Evolutionary conservation across 371 early-diverging fungal genomes (phyloP).

Genomic region (Zychaea mexicana): DNA sequence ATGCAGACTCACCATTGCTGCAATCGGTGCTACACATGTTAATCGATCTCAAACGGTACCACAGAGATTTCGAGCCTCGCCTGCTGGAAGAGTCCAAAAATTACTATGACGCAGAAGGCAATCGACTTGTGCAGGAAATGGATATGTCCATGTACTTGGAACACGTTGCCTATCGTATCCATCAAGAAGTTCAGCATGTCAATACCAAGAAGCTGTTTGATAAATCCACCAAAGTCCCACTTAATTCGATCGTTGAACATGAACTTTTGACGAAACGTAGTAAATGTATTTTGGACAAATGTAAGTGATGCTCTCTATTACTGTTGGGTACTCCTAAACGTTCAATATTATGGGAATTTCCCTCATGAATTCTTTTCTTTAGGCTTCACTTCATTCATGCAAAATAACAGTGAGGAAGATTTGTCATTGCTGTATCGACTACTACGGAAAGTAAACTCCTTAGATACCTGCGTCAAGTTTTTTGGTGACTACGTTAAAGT

Average conservation of each 20-base stretch:
- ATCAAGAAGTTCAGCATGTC: conserved; percentile 71
- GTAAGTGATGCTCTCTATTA: conserved; percentile 26
- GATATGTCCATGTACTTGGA: conserved; percentile 69
- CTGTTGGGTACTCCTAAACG: too few species aligned
- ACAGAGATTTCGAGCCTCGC: conserved; percentile 66
- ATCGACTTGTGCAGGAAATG: conserved; percentile 50
- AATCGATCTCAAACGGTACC: conserved; percentile 78
- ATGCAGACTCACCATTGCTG: conserved; percentile 54
- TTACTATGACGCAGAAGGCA: conserved; percentile 76
- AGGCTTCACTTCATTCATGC: conserved; percentile 70
- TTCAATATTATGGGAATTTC: too few species aligned
- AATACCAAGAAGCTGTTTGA: conserved; percentile 63
- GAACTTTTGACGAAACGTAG: conserved; percentile 72
- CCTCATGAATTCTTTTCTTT: neutral
- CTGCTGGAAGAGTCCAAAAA: conserved; percentile 64
- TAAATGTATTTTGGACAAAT: conserved; percentile 64
- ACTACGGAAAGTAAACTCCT: conserved; percentile 33
- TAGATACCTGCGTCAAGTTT: conserved; percentile 34
- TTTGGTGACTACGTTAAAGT: conserved; percentile 46
- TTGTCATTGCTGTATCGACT: conserved; percentile 60
- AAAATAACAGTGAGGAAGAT: conserved; percentile 58
- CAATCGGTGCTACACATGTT: conserved; percentile 75
- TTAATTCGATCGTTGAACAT: conserved; percentile 68
- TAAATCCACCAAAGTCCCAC: conserved; percentile 70
- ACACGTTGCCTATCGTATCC: conserved; percentile 69